Conservation (phyloP, 192 early-diverging fungal genomes). For the Mortierella alpina region DNA sequence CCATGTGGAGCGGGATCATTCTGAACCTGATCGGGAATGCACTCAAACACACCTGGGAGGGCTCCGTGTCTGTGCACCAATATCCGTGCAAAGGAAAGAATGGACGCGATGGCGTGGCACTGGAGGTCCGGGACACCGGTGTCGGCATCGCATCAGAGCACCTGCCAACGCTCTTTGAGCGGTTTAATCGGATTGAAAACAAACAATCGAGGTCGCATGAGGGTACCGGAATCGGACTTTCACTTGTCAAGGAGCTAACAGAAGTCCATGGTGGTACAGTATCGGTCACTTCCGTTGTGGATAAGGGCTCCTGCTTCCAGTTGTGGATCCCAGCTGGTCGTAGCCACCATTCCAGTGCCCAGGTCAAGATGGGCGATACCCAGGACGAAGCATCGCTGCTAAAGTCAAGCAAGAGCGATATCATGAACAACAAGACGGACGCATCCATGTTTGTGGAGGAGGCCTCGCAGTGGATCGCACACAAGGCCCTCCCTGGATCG, state of each 20-base stretch:
- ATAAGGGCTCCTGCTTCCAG: slow-evolving; percentile 60
- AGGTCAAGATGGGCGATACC: slow-evolving; percentile 48
- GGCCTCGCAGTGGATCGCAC: slow-evolving; percentile 44
- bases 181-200: slow-evolving; percentile 70
- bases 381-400: neutral
- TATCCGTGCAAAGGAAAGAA: slow-evolving; percentile 54
- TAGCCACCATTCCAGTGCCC: slow-evolving; percentile 55
- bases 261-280: slow-evolving; percentile 65
- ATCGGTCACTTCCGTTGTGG: slow-evolving; percentile 49
- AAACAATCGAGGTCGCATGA: slow-evolving; percentile 64
- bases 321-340: slow-evolving; percentile 63
- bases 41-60: slow-evolving; percentile 61
- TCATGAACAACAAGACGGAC: slow-evolving; percentile 47
- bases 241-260: slow-evolving; percentile 65
- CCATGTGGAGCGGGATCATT: slow-evolving; percentile 73
- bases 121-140: slow-evolving; percentile 53
- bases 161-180: slow-evolving; percentile 62
- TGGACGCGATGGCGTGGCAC: slow-evolving; percentile 40
- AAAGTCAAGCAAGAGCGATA: slow-evolving; percentile 1
- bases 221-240: slow-evolving; percentile 71
- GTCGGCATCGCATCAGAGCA: slow-evolving; percentile 65
- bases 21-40: slow-evolving; percentile 68
- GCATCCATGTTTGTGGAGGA: slow-evolving; percentile 44
- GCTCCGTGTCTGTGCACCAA: slow-evolving; percentile 62
- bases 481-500: slow-evolving; percentile 37